Percentiles rank a stretch among this genome's conserved stretches.
phyloP scores from a whole-genome alignment of 129 eudicot genomes.

The Helichrysum umbraculigerum region DNA sequence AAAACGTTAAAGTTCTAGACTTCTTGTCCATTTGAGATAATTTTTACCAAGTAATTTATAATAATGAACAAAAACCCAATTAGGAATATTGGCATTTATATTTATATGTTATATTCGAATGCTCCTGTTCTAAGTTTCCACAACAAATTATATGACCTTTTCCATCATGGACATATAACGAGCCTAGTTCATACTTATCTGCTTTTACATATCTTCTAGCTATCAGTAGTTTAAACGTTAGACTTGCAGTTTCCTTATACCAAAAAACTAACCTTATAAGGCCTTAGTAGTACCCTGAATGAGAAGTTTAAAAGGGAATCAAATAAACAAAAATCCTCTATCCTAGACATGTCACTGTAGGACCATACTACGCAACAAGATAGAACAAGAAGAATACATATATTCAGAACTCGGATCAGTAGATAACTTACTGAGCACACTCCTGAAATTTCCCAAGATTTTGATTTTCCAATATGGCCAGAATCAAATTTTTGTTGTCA shows the following conservation, averaged over 20 bases:
- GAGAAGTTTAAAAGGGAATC: neutral
- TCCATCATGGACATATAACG: neutral
- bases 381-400: neutral
- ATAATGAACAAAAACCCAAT: neutral
- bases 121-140: neutral
- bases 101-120: neutral
- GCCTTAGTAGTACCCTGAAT: neutral
- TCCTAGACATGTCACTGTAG: neutral
- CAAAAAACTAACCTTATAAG: neutral
- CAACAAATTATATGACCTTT: neutral
- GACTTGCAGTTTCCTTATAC: neutral
- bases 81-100: neutral
- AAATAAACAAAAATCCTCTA: neutral
- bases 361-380: neutral
- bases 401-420: neutral
- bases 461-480: conserved; percentile 89
- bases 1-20: neutral
- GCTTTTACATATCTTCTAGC: neutral
- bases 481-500: conserved; percentile 77
- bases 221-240: neutral
- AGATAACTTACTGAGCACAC: conserved; percentile 80
- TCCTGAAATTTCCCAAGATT: conserved; percentile 77
- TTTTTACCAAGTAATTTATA: no score
- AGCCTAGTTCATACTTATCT: neutral
- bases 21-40: neutral